Evolutionary conservation across 805 yeast genomes (phyloP), one percentile per base, ranked within the genome.

Genomic region (Candida khao-thaluensis): DNA sequence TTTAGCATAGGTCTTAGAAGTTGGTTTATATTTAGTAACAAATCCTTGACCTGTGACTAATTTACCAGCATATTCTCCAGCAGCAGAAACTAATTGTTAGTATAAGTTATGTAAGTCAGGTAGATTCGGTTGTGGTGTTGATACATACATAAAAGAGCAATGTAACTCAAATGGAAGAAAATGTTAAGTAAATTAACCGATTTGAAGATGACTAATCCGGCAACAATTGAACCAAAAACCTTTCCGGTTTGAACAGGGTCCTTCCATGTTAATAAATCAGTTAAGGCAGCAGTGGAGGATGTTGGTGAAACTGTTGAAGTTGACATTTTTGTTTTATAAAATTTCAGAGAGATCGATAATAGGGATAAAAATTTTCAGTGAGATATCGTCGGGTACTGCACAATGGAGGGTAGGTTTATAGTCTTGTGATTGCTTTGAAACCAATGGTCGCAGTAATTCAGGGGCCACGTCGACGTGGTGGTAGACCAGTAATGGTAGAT

Each of bases 171-270:
- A 59, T 75, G 79, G 71, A 82, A 76, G 53, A 82, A 64, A 38
- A 81, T 64, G 47, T 79, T 76, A 52, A 81, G 52, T 50, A 85
- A 56, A 59, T 84, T 82, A 53, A 84, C 75, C 35, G 69, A 74
- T 60, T 83, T 85, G 52, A 83, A 55, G 24, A 81, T 59, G 38
- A 82, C 48, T 55, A 85, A 66, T 18, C 72, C 62, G 20, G 71
- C 59, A 32, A 86, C 56, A 44, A 82, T 69, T 24, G 79, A 71
- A 30, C 84, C 93, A 51, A 88, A 77, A 31, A 83, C 79, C 56
- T 81, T 80, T 46, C 84, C 96, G 37, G 96, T 81, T 57, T 74
- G 73, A 48, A 74, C 69, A 30, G 97, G 93, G 57, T 82, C 71
- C 48, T 74, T 67, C 95, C 95, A 85, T 47, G 87, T 78, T 45